Percentiles rank a stretch among this genome's conserved stretches.
These are phyloP conservation scores for Leishmania major DNA, from an alignment of 208 protist species.

Conservation along the genomic window DNA sequence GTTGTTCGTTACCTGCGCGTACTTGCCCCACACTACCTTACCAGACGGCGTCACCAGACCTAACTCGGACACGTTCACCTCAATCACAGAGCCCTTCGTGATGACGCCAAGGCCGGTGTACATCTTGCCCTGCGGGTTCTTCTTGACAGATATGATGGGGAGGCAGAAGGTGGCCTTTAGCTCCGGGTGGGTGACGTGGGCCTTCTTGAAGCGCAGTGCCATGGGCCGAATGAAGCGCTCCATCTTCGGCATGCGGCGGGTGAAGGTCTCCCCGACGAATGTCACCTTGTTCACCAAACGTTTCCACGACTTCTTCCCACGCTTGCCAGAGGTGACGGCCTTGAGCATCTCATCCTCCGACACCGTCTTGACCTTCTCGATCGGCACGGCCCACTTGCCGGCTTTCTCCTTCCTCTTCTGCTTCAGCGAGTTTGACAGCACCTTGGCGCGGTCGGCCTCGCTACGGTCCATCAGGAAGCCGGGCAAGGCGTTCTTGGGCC, in stretches of 20 bases:
- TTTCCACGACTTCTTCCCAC: slow-evolving; percentile 99
- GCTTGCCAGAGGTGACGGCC: slow-evolving; percentile 95
- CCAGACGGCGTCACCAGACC: slow-evolving; percentile 99
- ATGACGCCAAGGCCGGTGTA: slow-evolving; percentile 99
- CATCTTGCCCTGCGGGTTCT: slow-evolving; percentile 99
- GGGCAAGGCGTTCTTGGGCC: slow-evolving; percentile 98
- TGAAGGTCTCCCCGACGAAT: slow-evolving; percentile 99
- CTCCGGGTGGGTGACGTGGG: slow-evolving; percentile 99
- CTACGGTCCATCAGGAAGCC: slow-evolving; percentile 99
- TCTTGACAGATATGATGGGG: slow-evolving; percentile 99
- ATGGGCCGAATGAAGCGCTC: slow-evolving; percentile 99
- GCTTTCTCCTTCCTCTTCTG: slow-evolving; percentile 99
- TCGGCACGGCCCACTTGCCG: slow-evolving; percentile 99
- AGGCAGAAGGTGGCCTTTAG: slow-evolving; percentile 99
- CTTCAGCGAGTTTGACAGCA: slow-evolving; percentile 99
- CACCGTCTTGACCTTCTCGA: slow-evolving; percentile 98
- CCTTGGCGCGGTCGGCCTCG: slow-evolving; percentile 96
- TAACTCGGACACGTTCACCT: slow-evolving; percentile 99
- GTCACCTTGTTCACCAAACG: slow-evolving; percentile 99
- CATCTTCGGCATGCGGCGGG: slow-evolving; percentile 99
- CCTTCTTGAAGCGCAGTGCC: slow-evolving; percentile 98
- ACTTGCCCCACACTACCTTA: slow-evolving; percentile 99
- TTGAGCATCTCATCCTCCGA: slow-evolving; percentile 99
- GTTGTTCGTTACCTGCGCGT: slow-evolving; percentile 99
- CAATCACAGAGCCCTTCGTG: slow-evolving; percentile 99